A percentile compares a stretch with the other conserved stretches of the same genome.
Conservation (phyloP, 177 flowering plant species). For the Vitis hybrid region DNA sequence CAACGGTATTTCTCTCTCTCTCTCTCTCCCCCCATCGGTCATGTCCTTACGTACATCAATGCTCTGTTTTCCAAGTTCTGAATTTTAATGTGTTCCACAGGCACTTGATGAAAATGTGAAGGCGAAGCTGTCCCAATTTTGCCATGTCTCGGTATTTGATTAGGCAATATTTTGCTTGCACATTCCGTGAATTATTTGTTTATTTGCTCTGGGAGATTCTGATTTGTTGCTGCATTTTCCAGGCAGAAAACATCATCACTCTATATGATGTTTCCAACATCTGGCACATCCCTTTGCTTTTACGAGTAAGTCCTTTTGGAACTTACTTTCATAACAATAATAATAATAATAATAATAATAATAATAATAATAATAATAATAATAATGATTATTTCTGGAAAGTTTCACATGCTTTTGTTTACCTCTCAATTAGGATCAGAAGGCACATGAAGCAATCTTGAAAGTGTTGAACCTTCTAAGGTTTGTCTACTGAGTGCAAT, state of each 20-base stretch:
- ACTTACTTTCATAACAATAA: background rate
- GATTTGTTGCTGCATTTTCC: slow-evolving; percentile 12
- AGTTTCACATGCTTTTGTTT: background rate
- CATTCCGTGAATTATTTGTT: too few relatives aligned
- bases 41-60: background rate
- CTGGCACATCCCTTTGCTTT: slow-evolving; percentile 89
- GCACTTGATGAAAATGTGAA: slow-evolving; percentile 78
- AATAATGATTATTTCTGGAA: background rate
- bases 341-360: background rate
- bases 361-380: background rate
- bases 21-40: slow-evolving; percentile 3
- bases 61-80: background rate
- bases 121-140: slow-evolving; percentile 78
- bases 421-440: slow-evolving; percentile 62
- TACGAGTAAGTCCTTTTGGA: slow-evolving; percentile 57
- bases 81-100: slow-evolving; percentile 40
- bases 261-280: slow-evolving; percentile 88
- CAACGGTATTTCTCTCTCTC: slow-evolving; percentile 49
- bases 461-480: slow-evolving; percentile 66
- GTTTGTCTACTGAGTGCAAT: slow-evolving; percentile 42
- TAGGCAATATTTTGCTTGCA: background rate
- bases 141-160: slow-evolving; percentile 80
- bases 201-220: background rate
- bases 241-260: slow-evolving; percentile 68
- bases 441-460: slow-evolving; percentile 89